Conservation (phyloP, 192 early-diverging fungal genomes). For the Diversispora eburnea region DNA sequence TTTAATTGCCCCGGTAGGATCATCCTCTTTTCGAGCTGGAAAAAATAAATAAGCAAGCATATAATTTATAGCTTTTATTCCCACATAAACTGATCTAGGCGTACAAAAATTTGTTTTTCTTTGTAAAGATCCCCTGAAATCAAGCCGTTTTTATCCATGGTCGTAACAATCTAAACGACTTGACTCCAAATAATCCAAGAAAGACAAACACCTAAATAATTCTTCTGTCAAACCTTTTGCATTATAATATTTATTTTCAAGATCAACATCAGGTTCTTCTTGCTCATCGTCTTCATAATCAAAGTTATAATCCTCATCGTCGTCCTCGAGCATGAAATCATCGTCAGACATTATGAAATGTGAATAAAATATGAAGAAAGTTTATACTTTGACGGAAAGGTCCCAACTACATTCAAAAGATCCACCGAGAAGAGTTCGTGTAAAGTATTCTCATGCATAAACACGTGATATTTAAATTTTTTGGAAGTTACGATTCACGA, state of each 20-base stretch:
- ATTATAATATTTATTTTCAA: slow-evolving; percentile 89
- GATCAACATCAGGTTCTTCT: slow-evolving; percentile 74
- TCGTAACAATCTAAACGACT: no score
- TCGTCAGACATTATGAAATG: slow-evolving; percentile 39
- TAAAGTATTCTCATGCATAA: not conserved
- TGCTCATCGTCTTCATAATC: slow-evolving; percentile 84
- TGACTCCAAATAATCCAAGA: not conserved
- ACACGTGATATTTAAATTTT: not conserved
- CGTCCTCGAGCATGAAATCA: slow-evolving; percentile 61
- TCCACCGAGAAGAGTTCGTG: not conserved
- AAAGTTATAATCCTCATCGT: slow-evolving; percentile 81
- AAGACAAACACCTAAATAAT: no score
- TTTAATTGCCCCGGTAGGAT: slow-evolving; percentile 63
- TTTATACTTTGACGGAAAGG: no score
- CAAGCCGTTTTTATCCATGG: no score
- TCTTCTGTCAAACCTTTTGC: slow-evolving; percentile 63
- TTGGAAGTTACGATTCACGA: not conserved
- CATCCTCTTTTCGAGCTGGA: slow-evolving; percentile 74
- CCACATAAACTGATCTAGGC: no score
- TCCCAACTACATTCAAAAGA: no score
- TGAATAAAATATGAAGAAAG: no score
- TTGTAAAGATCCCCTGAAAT: no score
- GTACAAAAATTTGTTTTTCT: no score
- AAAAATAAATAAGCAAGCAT: slow-evolving; percentile 11
- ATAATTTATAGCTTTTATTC: not conserved